Percentiles rank a stretch among this genome's conserved stretches.
Conservation (phyloP, 2,329 filamentous ascomycete genomes). For the Sporothrix euskadiensis region DNA sequence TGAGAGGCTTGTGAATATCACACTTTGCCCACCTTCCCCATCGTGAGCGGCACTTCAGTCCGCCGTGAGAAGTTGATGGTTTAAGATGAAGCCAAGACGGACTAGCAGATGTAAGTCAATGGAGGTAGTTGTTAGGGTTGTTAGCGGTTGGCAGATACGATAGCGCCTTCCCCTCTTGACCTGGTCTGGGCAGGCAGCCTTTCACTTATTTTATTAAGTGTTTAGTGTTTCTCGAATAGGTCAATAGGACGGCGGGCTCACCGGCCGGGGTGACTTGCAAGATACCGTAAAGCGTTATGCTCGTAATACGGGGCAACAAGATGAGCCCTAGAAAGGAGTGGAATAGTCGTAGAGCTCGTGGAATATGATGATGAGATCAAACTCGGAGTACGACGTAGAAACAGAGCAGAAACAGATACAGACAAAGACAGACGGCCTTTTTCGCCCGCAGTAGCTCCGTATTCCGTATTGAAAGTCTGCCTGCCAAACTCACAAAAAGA, state of each 20-base stretch:
- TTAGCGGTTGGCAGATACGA: not conserved
- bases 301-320: not conserved
- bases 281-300: not conserved
- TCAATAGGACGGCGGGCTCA: not conserved
- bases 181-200: not conserved
- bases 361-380: too few species aligned
- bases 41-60: not conserved
- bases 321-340: not conserved
- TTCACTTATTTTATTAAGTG: not conserved
- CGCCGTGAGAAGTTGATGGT: not conserved
- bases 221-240: too few species aligned
- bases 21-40: not conserved
- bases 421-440: not conserved
- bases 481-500: not conserved
- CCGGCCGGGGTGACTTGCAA: not conserved
- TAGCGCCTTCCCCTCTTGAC: slow-evolving; percentile 7
- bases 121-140: not conserved
- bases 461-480: not conserved
- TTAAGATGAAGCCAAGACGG: not conserved
- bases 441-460: not conserved
- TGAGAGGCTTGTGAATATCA: too few species aligned
- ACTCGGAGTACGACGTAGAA: too few species aligned
- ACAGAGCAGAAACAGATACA: too few species aligned
- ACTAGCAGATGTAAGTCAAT: slow-evolving; percentile 1
- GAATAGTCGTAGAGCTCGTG: too few species aligned